Evolutionary conservation across 345 rosid genomes (phyloP).

Genomic region (Populus alba): DNA sequence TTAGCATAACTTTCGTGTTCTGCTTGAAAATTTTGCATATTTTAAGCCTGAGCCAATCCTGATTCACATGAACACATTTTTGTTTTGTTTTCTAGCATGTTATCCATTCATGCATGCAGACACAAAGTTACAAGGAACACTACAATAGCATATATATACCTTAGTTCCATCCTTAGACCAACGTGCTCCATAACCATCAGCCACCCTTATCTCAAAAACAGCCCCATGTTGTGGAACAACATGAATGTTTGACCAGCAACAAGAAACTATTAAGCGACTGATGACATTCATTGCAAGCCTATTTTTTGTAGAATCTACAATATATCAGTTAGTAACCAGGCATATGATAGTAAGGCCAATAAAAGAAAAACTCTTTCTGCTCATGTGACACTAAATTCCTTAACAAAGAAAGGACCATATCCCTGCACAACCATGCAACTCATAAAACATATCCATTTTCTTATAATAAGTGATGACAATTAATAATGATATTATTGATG

Average conservation of each 20-base stretch:
- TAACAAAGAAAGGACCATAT: background rate
- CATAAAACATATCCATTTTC: background rate
- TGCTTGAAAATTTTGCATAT: background rate
- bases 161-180: conserved; percentile 72
- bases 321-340: background rate
- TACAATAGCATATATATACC: conserved; percentile 35
- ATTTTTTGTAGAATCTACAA: conserved; percentile 54
- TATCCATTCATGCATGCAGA: background rate
- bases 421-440: background rate
- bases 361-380: background rate
- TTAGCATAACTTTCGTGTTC: background rate
- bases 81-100: background rate
- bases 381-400: background rate
- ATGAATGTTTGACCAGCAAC: conserved; percentile 68
- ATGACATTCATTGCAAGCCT: conserved; percentile 50
- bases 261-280: conserved; percentile 35
- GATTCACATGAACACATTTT: background rate
- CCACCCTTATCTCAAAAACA: conserved; percentile 65
- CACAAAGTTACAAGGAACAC: background rate
- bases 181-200: conserved; percentile 67
- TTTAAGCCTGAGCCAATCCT: background rate
- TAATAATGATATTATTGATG: background rate
- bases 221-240: conserved; percentile 59
- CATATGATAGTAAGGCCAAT: background rate
- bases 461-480: background rate